phyloP scores from a whole-genome alignment of 225 moss, liverwort and hornwort genomes.

The Bryum argenteum region DNA sequence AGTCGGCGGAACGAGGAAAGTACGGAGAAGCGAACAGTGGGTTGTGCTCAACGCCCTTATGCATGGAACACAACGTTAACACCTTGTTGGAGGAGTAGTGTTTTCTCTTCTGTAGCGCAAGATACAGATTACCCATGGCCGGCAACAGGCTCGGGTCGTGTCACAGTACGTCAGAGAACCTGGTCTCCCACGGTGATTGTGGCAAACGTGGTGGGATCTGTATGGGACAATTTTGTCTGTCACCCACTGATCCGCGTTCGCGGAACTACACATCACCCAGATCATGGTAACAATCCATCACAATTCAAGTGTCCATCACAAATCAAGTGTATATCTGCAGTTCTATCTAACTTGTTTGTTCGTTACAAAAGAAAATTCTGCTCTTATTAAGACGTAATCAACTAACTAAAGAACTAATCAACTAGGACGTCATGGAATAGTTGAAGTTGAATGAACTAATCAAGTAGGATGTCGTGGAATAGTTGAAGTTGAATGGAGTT shows the following conservation, averaged over 20 bases:
- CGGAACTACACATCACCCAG: not conserved
- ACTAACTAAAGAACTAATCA: too few species aligned
- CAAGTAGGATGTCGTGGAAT: too few species aligned
- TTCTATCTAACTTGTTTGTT: too few species aligned
- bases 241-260: constrained; percentile 50
- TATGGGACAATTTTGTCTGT: constrained; percentile 44
- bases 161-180: constrained; percentile 17
- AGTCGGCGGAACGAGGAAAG: constrained; percentile 49
- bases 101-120: constrained; percentile 40
- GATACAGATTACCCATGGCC: constrained; percentile 44
- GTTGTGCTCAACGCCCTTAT: not conserved
- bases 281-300: not conserved
- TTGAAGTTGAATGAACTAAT: too few species aligned
- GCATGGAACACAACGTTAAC: constrained; percentile 54
- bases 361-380: too few species aligned
- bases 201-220: constrained; percentile 31
- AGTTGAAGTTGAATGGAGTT: too few species aligned
- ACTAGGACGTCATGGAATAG: too few species aligned
- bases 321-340: too few species aligned
- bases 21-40: constrained; percentile 30
- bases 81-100: constrained; percentile 31
- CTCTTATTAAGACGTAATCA: not conserved
- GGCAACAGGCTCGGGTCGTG: not conserved
- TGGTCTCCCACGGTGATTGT: constrained; percentile 59
- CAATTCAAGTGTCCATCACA: too few species aligned